Base-by-base conservation (phyloP, 768 basidiomycete genomes). In the Boletus pseudopeckii region DNA sequence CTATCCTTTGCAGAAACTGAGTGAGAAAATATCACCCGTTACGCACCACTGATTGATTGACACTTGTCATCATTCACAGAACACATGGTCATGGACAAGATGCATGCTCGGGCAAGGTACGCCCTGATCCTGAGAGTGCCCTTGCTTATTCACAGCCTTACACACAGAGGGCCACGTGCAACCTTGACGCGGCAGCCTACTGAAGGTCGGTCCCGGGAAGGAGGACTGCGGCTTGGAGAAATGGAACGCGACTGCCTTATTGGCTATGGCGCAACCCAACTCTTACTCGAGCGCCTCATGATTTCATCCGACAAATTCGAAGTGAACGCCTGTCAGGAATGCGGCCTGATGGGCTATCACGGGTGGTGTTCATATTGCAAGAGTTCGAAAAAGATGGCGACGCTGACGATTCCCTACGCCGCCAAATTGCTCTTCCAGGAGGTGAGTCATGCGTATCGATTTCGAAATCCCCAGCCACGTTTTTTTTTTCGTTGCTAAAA, bases 11-110 rank as follows among this genome's bases (percentile, higher is more conserved):
- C 73, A 95, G 90, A 97, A 97, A 86, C 80, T 98, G 52, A 98
- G 95, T 97, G 71, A 77, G 91, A 56, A 51, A 41, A 10, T 20
- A 39, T 54, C 24, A 17, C 18, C 15, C 22, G 41, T 30, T 47
- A 43, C 49, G 48, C 51, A 43, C 20, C 45, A 46, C 49, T 7
- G 46, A 36, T 38, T 46, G 37, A 51, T 45, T 60, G n/a, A 63
- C 59, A 7, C 8, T 62, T 49, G 20, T 54, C 59, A 55, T 50
- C 22, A 54, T 22, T 37, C 46, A 38, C 60, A 90, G 86, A 95
- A 77, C 95, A 96, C 75, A 98, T 98, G 96, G 96, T 98, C 47
- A 90, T 98, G 87, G 97, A 99, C 79, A 99, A 99, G 79, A 99
- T 99, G 97, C 97, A 99, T 64, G 97, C 97, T 60, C 87, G 97